Evolutionary conservation across 148 eudicot genomes (phyloP), one percentile per base, ranked within the genome.

Genomic region (Fagopyrum homotropicum): DNA sequence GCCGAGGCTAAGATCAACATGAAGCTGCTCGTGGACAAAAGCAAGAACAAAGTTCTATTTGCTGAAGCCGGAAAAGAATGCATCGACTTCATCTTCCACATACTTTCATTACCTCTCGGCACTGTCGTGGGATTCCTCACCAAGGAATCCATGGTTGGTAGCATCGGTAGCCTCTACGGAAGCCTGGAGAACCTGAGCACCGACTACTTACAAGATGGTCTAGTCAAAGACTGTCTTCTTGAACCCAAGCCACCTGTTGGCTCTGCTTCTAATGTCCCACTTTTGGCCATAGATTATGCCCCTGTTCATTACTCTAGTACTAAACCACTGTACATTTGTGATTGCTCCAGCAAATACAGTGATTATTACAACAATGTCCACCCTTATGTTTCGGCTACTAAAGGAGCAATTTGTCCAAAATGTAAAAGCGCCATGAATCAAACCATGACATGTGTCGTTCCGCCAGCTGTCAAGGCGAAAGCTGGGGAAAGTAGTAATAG

Each of bases 1-100:
- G 2, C 40, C 2, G 40, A 35, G 40, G 40, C 40, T 35, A 35
- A 35, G 40, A 35, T 35, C 40, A 35, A 35, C 40, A 35, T 35
- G 40, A 35, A 35, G 40, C 40, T 35, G 19, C 29, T 71, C 9
- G 19, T 71, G 0, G 73, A 71, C 48, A 45, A 5, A 15, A 15
- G 15, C 29, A 19, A 46, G 26, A 45, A 71, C 29, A 71, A 16
- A 46, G 54, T 46, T 45, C 51, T 71, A n/a, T 71, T 71, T 17
- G 73, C 73, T 46, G 73, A 71, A 46, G 73, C 50, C 3, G 29
- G 73, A 2, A 45, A 71, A 71, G 50, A 71, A 6, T 45, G 16
- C 4, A 52, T 71, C 9, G 73, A 71, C 19, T 71, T 71, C 73
- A 16, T 71, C 9, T 71, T 71, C 26, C 61, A 56, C 22, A 56